Evolutionary conservation across 495 filamentous ascomycete species (phyloP).

Genomic region (Venustampulla echinocandica): DNA sequence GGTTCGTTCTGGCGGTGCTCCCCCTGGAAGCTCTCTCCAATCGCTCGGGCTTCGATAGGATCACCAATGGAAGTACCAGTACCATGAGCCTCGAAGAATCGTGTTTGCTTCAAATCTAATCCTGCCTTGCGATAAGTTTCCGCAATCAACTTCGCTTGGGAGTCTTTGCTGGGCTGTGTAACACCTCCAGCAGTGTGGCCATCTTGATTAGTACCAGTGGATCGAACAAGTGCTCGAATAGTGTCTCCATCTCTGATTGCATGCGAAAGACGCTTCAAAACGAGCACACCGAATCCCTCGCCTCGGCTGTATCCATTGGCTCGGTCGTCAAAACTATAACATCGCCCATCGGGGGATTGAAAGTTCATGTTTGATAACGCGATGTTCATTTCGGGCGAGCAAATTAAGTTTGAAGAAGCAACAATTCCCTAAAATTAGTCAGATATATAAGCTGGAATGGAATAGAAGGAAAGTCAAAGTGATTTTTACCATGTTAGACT

Average conservation of each 20-base stretch:
- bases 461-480: neutral
- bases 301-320: conserved; percentile 60
- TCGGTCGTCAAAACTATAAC: conserved; percentile 49
- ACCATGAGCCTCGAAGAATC: conserved; percentile 17
- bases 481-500: conserved; percentile 28
- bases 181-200: conserved; percentile 40
- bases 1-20: conserved; percentile 31
- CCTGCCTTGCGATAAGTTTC: conserved; percentile 42
- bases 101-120: conserved; percentile 29
- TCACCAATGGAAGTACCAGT: conserved; percentile 31
- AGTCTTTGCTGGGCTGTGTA: conserved; percentile 45
- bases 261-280: conserved; percentile 50
- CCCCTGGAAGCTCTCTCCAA: conserved; percentile 38
- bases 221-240: conserved; percentile 55
- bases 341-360: conserved; percentile 35
- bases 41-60: conserved; percentile 50
- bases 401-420: conserved; percentile 3
- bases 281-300: conserved; percentile 49
- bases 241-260: conserved; percentile 47
- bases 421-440: conserved; percentile 1
- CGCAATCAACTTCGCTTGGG: conserved; percentile 48
- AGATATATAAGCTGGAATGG: neutral
- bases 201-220: conserved; percentile 51
- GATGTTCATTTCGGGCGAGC: conserved; percentile 6
- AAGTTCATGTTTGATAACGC: conserved; percentile 18